phyloP scores from a whole-genome alignment of 768 basidiomycete species.

The Calocybe cyanea region DNA sequence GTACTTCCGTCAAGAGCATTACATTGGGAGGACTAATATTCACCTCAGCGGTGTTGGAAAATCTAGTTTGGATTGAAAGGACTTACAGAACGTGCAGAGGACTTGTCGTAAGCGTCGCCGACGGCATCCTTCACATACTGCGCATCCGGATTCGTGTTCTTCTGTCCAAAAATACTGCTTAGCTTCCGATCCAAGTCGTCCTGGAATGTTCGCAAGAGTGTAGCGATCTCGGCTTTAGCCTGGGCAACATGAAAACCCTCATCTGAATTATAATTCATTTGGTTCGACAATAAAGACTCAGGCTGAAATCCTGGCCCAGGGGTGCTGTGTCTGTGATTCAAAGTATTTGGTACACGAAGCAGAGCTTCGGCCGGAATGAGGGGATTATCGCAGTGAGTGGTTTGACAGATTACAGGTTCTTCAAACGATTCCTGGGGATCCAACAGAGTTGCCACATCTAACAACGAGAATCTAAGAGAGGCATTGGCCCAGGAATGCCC shows the following conservation, averaged over 20 bases:
- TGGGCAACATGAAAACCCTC: constrained; percentile 43
- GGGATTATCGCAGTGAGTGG: too few species aligned
- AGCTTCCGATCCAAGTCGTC: constrained; percentile 47
- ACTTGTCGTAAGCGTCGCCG: too few species aligned
- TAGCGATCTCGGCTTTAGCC: constrained; percentile 46
- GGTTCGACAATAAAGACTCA: constrained; percentile 7
- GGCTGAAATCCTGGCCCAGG: neutral
- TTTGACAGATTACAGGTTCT: neutral
- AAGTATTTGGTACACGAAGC: constrained; percentile 20
- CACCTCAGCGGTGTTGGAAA: too few species aligned
- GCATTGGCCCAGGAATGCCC: constrained; percentile 53
- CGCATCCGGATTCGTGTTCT: neutral
- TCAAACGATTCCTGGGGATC: constrained; percentile 20
- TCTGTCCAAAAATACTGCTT: constrained; percentile 26
- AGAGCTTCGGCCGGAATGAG: neutral
- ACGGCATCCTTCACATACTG: too few species aligned
- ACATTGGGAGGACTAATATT: constrained; percentile 34
- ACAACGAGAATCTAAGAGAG: constrained; percentile 59
- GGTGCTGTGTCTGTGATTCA: constrained; percentile 2
- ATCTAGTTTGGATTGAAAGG: too few species aligned
- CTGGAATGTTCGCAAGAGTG: constrained; percentile 49
- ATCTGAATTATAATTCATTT: constrained; percentile 2
- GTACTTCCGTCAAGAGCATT: constrained; percentile 11
- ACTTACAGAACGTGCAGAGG: too few species aligned
- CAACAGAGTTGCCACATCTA: constrained; percentile 46